Evolutionary conservation across 345 rosid genomes (phyloP), one percentile per base, ranked within the genome.

Genomic region (Citrus mangshanensis): DNA sequence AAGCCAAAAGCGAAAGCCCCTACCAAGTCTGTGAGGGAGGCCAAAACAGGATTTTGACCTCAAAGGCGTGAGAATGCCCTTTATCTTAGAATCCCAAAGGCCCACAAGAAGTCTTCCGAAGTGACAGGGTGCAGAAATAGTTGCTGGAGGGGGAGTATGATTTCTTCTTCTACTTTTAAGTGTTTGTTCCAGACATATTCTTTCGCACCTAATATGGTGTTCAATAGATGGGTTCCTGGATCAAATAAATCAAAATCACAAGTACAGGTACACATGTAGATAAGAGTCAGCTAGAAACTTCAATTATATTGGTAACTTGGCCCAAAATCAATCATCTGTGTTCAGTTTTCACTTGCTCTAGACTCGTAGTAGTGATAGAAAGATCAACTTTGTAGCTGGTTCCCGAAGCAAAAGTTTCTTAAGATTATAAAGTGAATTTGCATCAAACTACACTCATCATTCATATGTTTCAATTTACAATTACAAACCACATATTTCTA

Each of bases 11-110:
- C 12, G 4, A 68, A 64, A 30, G 42, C 51, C 37, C 87, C 70
- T 89, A 91, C 98, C 96, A 93, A 78, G 80, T 95, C 99, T 10
- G 94, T 98, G 51, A 93, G 78, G 96, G 97, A 97, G 79, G 92
- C 81, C 87, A 95, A 80, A 81, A 92, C 93, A 74, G 93, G 97
- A 82, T 90, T 85, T 85, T 93, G 92, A 75, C 94, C 99, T 60
- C 91, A 93, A 69, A 93, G 93, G 55, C 91, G 89, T 30, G 98
- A 90, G 83, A 92, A 95, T 46, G 98, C 92, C 80, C 99, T 88
- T 21, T 97, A 95, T 81, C 86, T 87, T 51, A 95, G 98, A 77
- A 93, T 89, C 77, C 97, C 96, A 78, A 91, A 92, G 9, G 97
- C 97, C 99, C 97, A 90, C 5, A 84, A 79, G 83, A 95, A 93